phyloP scores from a whole-genome alignment of 306 rosid species.

The Dalbergia cochinchinensis region DNA sequence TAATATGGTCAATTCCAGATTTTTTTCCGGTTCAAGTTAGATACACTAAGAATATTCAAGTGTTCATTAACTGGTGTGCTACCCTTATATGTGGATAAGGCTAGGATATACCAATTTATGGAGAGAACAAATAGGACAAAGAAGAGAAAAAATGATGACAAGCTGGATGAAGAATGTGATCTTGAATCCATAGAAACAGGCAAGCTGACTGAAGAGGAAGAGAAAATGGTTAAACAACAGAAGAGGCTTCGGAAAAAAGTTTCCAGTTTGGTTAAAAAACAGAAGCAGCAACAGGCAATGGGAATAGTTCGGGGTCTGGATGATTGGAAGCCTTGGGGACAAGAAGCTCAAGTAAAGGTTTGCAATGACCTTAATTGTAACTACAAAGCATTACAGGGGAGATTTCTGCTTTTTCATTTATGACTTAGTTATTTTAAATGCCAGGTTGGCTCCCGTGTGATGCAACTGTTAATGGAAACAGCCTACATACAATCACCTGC shows the following conservation, averaged over 20 bases:
- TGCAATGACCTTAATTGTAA: conserved; percentile 51
- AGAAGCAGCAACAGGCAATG: conserved; percentile 69
- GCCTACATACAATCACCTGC: conserved; percentile 91
- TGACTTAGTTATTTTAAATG: conserved; percentile 42
- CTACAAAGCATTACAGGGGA: conserved; percentile 1
- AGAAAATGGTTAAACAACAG: conserved; percentile 48
- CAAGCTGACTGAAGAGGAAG: conserved; percentile 45
- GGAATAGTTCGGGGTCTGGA: conserved; percentile 64
- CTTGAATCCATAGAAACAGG: conserved; percentile 44
- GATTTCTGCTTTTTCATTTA: conserved; percentile 30
- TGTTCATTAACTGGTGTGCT: conserved; percentile 34
- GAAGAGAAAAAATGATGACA: conserved; percentile 48
- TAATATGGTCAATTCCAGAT: conserved; percentile 11
- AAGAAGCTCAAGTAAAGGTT: conserved; percentile 92
- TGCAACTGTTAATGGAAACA: conserved; percentile 77
- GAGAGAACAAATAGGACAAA: conserved; percentile 62
- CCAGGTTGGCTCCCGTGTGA: conserved; percentile 86
- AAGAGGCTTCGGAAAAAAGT: conserved; percentile 62
- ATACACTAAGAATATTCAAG: conserved; percentile 20
- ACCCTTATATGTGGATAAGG: conserved; percentile 61
- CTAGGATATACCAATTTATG: conserved; percentile 71
- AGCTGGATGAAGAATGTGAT: conserved; percentile 55
- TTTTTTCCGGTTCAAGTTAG: conserved; percentile 18
- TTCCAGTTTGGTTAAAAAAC: conserved; percentile 63
- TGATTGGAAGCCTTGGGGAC: conserved; percentile 86